A percentile compares a stretch with the other conserved stretches of the same genome.
Conservation (phyloP, 306 rosid species). For the Cyclanthera cordifolia region DNA sequence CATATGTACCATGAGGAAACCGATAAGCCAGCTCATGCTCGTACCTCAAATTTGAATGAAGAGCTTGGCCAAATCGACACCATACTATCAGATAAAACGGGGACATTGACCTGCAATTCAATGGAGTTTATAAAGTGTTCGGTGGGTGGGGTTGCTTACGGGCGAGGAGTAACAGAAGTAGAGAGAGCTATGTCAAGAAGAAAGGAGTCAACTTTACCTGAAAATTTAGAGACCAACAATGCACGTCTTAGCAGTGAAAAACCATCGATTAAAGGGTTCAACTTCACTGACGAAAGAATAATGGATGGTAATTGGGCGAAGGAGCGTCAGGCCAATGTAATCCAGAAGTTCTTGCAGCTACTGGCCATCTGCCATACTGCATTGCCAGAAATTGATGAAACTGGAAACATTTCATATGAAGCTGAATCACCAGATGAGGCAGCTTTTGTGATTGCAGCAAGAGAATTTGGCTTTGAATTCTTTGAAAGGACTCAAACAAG, state of each 20-base stretch:
- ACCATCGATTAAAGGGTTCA: slow-evolving; percentile 64
- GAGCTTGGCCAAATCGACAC: slow-evolving; percentile 99
- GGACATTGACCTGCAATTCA: slow-evolving; percentile 93
- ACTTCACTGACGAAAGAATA: slow-evolving; percentile 77
- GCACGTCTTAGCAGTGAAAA: slow-evolving; percentile 28
- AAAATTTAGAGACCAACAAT: slow-evolving; percentile 21
- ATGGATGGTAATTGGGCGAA: slow-evolving; percentile 66
- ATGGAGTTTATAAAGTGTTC: slow-evolving; percentile 98
- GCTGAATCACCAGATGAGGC: slow-evolving; percentile 99
- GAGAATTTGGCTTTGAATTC: slow-evolving; percentile 92
- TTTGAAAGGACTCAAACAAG: slow-evolving; percentile 54
- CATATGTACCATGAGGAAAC: slow-evolving; percentile 80
- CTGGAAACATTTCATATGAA: slow-evolving; percentile 71
- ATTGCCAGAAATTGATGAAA: slow-evolving; percentile 76
- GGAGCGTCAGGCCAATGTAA: slow-evolving; percentile 51
- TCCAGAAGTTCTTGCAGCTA: slow-evolving; percentile 53
- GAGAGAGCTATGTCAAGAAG: slow-evolving; percentile 72
- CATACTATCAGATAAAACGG: slow-evolving; percentile 91
- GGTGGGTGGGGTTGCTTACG: slow-evolving; percentile 73
- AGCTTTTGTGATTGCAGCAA: slow-evolving; percentile 93
- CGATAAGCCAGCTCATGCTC: slow-evolving; percentile 82
- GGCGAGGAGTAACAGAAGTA: slow-evolving; percentile 78
- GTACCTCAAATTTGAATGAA: slow-evolving; percentile 92
- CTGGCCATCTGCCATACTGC: slow-evolving; percentile 94
- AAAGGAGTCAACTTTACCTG: slow-evolving; percentile 30